These are phyloP conservation scores for Aphanomyces invadans DNA, from an alignment of 352 stramenopile species.

Conservation along the genomic window DNA sequence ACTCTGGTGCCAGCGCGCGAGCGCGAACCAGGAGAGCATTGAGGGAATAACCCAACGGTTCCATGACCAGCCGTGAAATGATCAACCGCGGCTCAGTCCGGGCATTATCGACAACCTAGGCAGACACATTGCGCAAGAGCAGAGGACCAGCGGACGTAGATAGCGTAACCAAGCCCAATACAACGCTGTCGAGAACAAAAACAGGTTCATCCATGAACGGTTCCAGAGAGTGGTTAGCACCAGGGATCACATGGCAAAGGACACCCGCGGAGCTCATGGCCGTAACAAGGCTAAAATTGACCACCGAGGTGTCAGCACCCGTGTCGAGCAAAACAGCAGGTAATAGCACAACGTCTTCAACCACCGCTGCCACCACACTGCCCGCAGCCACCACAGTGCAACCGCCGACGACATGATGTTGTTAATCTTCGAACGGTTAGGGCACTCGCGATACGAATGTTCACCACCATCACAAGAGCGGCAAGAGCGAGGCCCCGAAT, in stretches of 20 bases:
- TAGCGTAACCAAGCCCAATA: background rate
- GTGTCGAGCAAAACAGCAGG: background rate
- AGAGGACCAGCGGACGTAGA: background rate
- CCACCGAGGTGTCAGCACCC: background rate
- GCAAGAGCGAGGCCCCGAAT: no score
- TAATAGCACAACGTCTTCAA: background rate
- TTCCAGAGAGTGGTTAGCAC: background rate
- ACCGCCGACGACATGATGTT: no score
- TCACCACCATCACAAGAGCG: no score
- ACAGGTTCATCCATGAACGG: background rate
- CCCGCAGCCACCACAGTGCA: background rate
- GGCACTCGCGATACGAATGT: no score
- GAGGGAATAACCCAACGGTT: background rate
- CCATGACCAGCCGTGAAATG: background rate
- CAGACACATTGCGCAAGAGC: background rate
- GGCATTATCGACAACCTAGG: background rate
- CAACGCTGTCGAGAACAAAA: background rate
- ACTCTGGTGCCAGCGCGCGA: background rate
- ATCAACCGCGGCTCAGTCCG: background rate
- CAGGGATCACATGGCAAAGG: background rate
- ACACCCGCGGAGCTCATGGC: background rate
- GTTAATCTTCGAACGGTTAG: no score
- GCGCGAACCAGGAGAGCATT: background rate
- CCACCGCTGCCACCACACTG: background rate
- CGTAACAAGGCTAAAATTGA: constrained; percentile 2